Evolutionary conservation across 768 basidiomycete species (phyloP), one percentile per base, ranked within the genome.

Genomic region (Macrocybe gigantea): DNA sequence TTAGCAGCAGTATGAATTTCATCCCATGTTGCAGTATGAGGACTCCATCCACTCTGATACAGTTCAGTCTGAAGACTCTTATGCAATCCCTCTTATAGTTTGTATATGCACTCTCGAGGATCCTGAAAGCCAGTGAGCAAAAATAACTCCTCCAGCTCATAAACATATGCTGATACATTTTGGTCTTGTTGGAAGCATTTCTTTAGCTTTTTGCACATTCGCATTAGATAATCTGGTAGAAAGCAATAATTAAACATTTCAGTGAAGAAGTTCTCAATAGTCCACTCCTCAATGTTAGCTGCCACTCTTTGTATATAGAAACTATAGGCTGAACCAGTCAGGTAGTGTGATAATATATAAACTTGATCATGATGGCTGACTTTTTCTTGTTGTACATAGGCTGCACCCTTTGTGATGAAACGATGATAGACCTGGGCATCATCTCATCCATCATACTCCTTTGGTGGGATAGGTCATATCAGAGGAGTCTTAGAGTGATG

Each of bases 171-270:
- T 0, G 56, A 48, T 0, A 74, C 64, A 0, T 53, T 57, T 7
- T 55, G 58, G 1, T 59, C 42, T 1, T 56, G 49, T 41, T 74
- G 71, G 1, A 38, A 46, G 6, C 47, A 52, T 0, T 41, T 33
- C 0, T 53, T 38, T 0, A 74, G 51, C 13, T 62, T 60, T 5
- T 59, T 49, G 0, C 58, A 32, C 46, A 64, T 65, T 22, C 64
- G 42, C 6, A 56, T 35, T 0, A 54, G 32, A 38, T 58, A 70
- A 34, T 66, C 54, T 0, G 59, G 41, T 0, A 69, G 69, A 53
- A 72, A 72, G 31, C 69, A 68, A 22, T 66, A 66, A 14, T 70
- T 56, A 45, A 67, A 70, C n/a, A 72, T 11, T 30, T 57, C 61
- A 3, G 46, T 15, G 44, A 68, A 69, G 48, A 71, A 70, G 1